phyloP scores from a whole-genome alignment of 2,329 filamentous ascomycete genomes.

The Fusarium sp. region DNA sequence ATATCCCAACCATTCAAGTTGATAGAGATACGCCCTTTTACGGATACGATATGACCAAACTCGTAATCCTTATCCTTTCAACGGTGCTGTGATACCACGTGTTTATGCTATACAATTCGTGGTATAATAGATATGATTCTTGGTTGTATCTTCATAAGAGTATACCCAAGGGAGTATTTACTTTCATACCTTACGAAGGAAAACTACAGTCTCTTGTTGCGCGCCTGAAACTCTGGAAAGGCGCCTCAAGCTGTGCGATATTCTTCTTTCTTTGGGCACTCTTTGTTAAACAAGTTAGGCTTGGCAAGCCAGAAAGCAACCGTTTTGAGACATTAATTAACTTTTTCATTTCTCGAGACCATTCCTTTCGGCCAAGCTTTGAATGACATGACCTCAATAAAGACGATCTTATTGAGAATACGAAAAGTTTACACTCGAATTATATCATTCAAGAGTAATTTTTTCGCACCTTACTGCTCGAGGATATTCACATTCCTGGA shows the following conservation, averaged over 20 bases:
- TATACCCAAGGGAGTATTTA: background rate
- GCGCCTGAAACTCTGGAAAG: background rate
- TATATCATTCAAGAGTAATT: background rate
- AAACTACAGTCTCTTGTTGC: background rate
- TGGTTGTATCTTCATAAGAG: background rate
- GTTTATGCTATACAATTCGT: background rate
- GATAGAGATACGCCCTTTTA: background rate
- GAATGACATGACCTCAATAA: background rate
- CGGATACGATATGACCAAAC: background rate
- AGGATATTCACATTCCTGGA: conserved; percentile 14
- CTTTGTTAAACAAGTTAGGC: background rate
- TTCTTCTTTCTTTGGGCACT: background rate
- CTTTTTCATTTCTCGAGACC: conserved; percentile 12
- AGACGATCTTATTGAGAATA: background rate
- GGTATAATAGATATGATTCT: background rate
- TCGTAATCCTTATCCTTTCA: background rate
- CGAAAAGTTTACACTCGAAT: background rate
- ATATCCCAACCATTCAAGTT: background rate
- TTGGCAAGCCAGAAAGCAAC: background rate
- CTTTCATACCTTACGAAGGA: background rate
- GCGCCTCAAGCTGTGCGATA: background rate
- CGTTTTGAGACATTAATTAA: conserved; percentile 28
- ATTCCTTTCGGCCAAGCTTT: conserved; percentile 6
- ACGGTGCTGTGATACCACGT: background rate
- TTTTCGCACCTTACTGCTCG: background rate